These are phyloP conservation scores for Candida broadrunensis DNA, from an alignment of 805 yeast genomes.

Conservation along the genomic window DNA sequence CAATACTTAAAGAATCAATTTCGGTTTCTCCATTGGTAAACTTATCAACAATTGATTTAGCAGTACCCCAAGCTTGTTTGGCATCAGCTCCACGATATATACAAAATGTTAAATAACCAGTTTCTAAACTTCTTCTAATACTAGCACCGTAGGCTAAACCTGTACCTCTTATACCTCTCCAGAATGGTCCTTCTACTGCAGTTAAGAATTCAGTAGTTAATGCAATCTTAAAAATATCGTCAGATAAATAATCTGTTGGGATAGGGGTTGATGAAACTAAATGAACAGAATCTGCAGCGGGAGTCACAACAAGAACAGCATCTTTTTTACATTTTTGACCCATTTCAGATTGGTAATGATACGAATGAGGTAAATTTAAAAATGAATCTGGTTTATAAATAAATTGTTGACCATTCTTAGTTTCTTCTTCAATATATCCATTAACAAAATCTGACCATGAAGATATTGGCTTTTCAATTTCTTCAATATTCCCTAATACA, in stretches of 20 bases:
- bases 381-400: slow-evolving; percentile 10
- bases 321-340: slow-evolving; percentile 52
- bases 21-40: slow-evolving; percentile 50
- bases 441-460: slow-evolving; percentile 48
- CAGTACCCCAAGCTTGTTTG: slow-evolving; percentile 58
- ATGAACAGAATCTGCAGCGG: slow-evolving; percentile 82
- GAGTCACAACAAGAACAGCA: slow-evolving; percentile 67
- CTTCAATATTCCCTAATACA: slow-evolving; percentile 64
- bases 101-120: slow-evolving; percentile 62
- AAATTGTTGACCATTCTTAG: slow-evolving; percentile 10
- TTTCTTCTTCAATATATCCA: slow-evolving; percentile 10
- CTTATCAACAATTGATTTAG: slow-evolving; percentile 60
- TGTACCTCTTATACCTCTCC: slow-evolving; percentile 93
- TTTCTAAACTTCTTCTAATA: slow-evolving; percentile 56
- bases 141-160: slow-evolving; percentile 91
- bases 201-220: slow-evolving; percentile 75
- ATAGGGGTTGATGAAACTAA: slow-evolving; percentile 57
- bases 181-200: slow-evolving; percentile 93
- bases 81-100: slow-evolving; percentile 86
- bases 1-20: slow-evolving; percentile 59
- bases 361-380: slow-evolving; percentile 47
- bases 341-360: slow-evolving; percentile 48
- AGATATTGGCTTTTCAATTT: slow-evolving; percentile 53
- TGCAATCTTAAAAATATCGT: slow-evolving; percentile 66
- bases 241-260: slow-evolving; percentile 45